These are phyloP conservation scores for Coemansia sp. DNA, from an alignment of 192 early-diverging fungal genomes.

Conservation along the genomic window DNA sequence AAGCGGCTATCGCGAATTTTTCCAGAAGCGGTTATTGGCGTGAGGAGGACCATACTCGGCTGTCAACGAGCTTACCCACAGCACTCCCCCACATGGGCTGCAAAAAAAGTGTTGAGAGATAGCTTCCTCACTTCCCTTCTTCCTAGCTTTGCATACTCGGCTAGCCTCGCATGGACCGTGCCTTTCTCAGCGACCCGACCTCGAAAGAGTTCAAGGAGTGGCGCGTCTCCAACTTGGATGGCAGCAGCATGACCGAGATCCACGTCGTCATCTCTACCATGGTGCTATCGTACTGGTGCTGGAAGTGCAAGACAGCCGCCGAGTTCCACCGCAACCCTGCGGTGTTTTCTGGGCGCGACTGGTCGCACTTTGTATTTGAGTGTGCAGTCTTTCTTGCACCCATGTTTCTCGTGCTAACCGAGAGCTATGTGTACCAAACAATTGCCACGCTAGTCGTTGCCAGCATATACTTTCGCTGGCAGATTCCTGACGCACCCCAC, in stretches of 20 bases:
- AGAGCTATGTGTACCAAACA: conserved; percentile 20
- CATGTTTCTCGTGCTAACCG: conserved; percentile 44
- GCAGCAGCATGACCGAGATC: conserved; percentile 46
- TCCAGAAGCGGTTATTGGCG: not conserved
- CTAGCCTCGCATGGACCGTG: not conserved
- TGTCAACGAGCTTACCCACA: not conserved
- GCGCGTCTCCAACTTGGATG: conserved; percentile 42
- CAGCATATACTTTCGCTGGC: conserved; percentile 36
- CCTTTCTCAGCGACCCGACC: conserved; percentile 27
- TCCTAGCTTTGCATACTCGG: not conserved
- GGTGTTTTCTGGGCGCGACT: conserved; percentile 20
- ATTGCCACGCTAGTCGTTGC: conserved; percentile 12
- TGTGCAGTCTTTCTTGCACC: conserved; percentile 35
- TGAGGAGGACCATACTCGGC: conserved; percentile 6
- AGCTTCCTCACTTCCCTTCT: not conserved
- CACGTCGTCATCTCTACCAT: conserved; percentile 43
- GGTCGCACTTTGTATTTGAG: conserved; percentile 28
- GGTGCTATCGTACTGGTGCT: conserved; percentile 47
- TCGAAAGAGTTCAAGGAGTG: conserved; percentile 53
- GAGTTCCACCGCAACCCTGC: conserved; percentile 38
- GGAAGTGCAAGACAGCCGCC: conserved; percentile 53
- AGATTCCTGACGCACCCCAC: conserved; percentile 36
- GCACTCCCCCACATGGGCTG: not conserved
- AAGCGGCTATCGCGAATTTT: not conserved
- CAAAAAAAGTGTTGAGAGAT: not conserved